Conservation (phyloP, 768 basidiomycete genomes). For the Lepiota brunneoincarnata region DNA sequence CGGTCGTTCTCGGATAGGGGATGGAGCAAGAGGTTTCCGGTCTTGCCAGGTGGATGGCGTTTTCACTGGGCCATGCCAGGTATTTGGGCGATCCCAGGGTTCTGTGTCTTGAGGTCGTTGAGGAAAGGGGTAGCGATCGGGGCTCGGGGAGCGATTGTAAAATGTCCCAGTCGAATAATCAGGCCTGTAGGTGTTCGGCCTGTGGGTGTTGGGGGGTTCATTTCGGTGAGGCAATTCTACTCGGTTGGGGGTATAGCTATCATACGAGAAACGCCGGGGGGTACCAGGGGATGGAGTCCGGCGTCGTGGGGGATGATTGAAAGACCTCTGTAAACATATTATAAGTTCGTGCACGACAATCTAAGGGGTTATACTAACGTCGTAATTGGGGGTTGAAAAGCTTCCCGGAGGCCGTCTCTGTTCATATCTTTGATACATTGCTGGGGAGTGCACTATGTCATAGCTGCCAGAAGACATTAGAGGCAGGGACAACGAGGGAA, state of each 20-base stretch:
- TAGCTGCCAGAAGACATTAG: slow-evolving; percentile 42
- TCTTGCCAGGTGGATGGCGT: slow-evolving; percentile 35
- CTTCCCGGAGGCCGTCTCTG: slow-evolving; percentile 31
- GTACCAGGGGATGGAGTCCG: slow-evolving; percentile 49
- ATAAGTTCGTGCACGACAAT: slow-evolving; percentile 11
- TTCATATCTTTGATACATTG: slow-evolving; percentile 28
- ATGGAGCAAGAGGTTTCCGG: slow-evolving; percentile 36
- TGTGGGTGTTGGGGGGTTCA: slow-evolving; percentile 39
- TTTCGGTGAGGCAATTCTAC: slow-evolving; percentile 34
- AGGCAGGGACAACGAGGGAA: slow-evolving; percentile 7
- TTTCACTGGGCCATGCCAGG: slow-evolving; percentile 36
- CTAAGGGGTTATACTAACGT: slow-evolving; percentile 31
- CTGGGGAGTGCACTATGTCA: slow-evolving; percentile 30
- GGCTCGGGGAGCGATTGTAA: slow-evolving; percentile 50
- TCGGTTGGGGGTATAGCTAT: slow-evolving; percentile 48
- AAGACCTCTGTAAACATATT: slow-evolving; percentile 28
- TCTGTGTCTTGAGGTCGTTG: slow-evolving; percentile 38
- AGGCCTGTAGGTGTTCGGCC: slow-evolving; percentile 34
- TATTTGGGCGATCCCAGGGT: slow-evolving; percentile 42
- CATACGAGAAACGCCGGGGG: slow-evolving; percentile 43
- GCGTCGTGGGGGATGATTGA: slow-evolving; percentile 33
- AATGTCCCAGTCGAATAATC: slow-evolving; percentile 25
- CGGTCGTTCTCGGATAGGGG: slow-evolving; percentile 31
- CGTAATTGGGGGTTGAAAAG: slow-evolving; percentile 27
- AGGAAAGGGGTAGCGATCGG: slow-evolving; percentile 42